Conservation (phyloP, 1,284 basidiomycete genomes). For the Xerocomus minutiporus region DNA sequence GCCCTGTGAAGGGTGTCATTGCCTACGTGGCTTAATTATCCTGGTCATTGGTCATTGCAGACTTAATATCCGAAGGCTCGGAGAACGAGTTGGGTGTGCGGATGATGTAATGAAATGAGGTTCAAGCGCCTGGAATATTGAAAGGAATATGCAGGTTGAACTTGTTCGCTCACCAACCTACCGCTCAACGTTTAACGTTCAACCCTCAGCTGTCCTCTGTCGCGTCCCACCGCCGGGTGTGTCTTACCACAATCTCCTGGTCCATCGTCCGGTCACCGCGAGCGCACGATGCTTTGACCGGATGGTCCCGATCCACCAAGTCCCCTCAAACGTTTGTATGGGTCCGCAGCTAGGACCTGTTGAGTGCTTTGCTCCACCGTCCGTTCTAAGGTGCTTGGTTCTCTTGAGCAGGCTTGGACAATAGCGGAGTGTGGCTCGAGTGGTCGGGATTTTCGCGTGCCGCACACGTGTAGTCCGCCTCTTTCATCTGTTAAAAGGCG, state of each 20-base stretch:
- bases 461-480: conserved; percentile 32
- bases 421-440: conserved; percentile 8
- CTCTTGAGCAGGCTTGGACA: conserved; percentile 13
- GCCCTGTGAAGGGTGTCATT: background rate
- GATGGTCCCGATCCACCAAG: background rate
- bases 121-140: background rate
- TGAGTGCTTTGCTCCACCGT: conserved; percentile 14
- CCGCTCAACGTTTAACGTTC: background rate
- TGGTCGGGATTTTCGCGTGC: conserved; percentile 31
- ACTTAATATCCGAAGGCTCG: too few relatives aligned
- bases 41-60: too few relatives aligned
- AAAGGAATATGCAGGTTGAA: background rate
- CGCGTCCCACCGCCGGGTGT: background rate
- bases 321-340: background rate
- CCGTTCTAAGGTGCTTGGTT: background rate
- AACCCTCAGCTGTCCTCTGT: too few relatives aligned
- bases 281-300: conserved; percentile 9
- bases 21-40: background rate
- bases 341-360: conserved; percentile 1
- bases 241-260: background rate
- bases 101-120: background rate
- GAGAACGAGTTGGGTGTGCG: background rate
- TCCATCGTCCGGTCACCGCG: background rate
- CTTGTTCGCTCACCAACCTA: background rate
- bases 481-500: conserved; percentile 29